These are phyloP conservation scores for Corylus heterophylla DNA, from an alignment of 306 rosid genomes.

Conservation along the genomic window DNA sequence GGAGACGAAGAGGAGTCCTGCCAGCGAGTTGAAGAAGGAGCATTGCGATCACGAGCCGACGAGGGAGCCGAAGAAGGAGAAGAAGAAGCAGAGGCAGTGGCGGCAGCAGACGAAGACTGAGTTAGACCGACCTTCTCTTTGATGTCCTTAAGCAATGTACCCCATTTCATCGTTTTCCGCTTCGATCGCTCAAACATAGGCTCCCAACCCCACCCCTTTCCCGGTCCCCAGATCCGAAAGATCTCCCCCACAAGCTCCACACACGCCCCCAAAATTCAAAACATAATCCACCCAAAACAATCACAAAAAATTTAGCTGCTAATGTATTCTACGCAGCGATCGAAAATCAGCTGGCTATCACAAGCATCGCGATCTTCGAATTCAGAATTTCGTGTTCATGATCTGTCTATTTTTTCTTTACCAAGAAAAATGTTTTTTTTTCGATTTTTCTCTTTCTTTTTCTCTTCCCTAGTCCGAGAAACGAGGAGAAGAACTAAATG, in stretches of 20 bases:
- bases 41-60: constrained; percentile 53
- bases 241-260: constrained; percentile 22
- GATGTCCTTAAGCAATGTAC: constrained; percentile 92
- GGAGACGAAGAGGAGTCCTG: constrained; percentile 55
- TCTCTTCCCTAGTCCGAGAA: neutral
- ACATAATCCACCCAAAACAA: neutral
- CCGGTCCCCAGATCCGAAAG: constrained; percentile 67
- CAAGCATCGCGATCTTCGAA: constrained; percentile 53
- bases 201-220: constrained; percentile 31
- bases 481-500: constrained; percentile 30
- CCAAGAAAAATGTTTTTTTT: neutral
- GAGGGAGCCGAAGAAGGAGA: constrained; percentile 41
- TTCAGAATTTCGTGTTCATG: constrained; percentile 26
- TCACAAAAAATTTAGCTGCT: constrained; percentile 37
- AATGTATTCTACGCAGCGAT: constrained; percentile 45
- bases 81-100: constrained; percentile 37
- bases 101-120: constrained; percentile 58
- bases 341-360: constrained; percentile 34
- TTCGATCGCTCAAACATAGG: constrained; percentile 55
- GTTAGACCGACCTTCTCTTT: constrained; percentile 97
- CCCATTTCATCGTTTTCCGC: constrained; percentile 97
- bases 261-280: constrained; percentile 16
- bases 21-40: constrained; percentile 57
- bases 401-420: constrained; percentile 25
- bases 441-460: neutral